Percentiles rank a stretch among this genome's conserved stretches.
phyloP scores from a whole-genome alignment of 495 filamentous ascomycete species.

The Podospora anserina region DNA sequence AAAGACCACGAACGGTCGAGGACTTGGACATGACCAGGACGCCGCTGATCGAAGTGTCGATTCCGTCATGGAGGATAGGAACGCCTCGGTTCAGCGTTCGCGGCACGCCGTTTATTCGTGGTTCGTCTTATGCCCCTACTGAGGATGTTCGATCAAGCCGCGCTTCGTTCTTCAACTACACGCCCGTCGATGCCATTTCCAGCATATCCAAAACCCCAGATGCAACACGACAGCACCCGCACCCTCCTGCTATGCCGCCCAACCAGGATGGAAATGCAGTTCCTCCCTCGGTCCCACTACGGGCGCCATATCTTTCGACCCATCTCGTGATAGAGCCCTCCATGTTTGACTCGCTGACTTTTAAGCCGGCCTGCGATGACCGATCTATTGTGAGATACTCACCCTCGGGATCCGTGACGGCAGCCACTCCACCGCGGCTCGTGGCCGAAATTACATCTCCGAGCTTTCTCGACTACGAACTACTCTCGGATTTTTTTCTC shows the following conservation, averaged over 20 bases:
- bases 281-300: constrained; percentile 30
- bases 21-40: constrained; percentile 44
- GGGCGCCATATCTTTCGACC: constrained; percentile 43
- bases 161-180: constrained; percentile 38
- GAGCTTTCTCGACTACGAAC: constrained; percentile 92
- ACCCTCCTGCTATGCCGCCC: constrained; percentile 29
- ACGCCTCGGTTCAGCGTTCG: constrained; percentile 75
- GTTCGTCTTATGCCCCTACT: constrained; percentile 61
- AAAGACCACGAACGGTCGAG: constrained; percentile 64
- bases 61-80: constrained; percentile 83
- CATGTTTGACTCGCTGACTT: constrained; percentile 79
- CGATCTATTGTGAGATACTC: constrained; percentile 83
- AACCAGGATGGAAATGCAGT: constrained; percentile 26
- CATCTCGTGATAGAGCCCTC: constrained; percentile 50
- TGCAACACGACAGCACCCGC: constrained; percentile 20
- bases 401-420: constrained; percentile 67
- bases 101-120: constrained; percentile 77
- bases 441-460: constrained; percentile 98
- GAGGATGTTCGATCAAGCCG: constrained; percentile 48
- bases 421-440: constrained; percentile 85
- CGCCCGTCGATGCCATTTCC: constrained; percentile 24
- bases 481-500: constrained; percentile 97
- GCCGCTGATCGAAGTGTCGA: constrained; percentile 69
- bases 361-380: constrained; percentile 66
- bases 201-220: constrained; percentile 20